phyloP scores from a whole-genome alignment of 2,329 filamentous ascomycete species.

The Fusarium sp. region DNA sequence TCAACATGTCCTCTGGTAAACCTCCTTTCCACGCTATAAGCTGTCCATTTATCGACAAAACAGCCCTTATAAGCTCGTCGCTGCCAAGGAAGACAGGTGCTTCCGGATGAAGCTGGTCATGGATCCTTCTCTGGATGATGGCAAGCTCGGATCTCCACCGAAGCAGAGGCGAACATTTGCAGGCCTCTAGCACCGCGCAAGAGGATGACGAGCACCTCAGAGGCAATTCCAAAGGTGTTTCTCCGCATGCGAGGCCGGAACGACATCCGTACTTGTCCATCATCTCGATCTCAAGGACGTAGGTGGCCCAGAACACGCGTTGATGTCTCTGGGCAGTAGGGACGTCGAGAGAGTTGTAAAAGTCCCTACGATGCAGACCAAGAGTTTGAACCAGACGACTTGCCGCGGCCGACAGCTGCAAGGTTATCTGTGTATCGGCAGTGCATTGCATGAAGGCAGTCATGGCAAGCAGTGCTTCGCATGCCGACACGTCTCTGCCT shows the following conservation, averaged over 20 bases:
- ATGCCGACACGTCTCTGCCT: background rate
- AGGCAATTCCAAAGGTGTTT: background rate
- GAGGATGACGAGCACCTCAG: background rate
- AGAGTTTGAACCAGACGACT: background rate
- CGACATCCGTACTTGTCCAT: background rate
- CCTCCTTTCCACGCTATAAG: background rate
- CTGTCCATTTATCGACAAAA: background rate
- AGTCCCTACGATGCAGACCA: background rate
- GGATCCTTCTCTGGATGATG: background rate
- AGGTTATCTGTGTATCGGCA: background rate
- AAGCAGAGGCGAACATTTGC: background rate
- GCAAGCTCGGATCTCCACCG: background rate
- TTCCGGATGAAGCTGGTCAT: background rate
- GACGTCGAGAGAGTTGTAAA: background rate
- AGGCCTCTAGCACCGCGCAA: background rate
- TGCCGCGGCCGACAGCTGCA: background rate
- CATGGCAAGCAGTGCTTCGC: background rate
- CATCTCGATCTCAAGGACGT: background rate
- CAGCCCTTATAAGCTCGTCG: background rate
- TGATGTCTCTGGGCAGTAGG: background rate
- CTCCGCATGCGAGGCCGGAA: background rate
- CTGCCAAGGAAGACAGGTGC: background rate
- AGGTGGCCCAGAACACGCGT: background rate
- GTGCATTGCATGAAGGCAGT: background rate
- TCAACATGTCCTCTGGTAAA: background rate